A percentile compares a stretch with the other conserved stretches of the same genome.
phyloP scores from a whole-genome alignment of 306 rosid genomes.

The Cucurbita ficifolia region DNA sequence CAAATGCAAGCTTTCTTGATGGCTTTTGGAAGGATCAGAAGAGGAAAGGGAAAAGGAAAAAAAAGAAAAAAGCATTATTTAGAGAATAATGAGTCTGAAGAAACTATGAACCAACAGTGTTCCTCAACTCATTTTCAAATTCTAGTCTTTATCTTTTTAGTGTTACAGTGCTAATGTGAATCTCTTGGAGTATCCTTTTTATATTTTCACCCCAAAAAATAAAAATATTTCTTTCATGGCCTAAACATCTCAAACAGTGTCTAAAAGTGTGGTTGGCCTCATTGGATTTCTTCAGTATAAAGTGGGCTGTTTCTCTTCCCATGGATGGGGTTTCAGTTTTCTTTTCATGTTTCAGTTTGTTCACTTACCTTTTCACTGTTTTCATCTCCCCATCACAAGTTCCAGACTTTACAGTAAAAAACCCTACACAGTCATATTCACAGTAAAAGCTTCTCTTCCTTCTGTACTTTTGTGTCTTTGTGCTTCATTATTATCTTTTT shows the following conservation, averaged over 20 bases:
- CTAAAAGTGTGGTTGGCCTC: background rate
- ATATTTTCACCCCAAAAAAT: background rate
- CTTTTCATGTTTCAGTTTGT: background rate
- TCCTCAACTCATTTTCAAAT: slow-evolving; percentile 24
- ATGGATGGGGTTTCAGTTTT: background rate
- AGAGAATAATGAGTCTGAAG: background rate
- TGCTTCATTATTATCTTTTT: background rate
- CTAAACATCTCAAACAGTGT: slow-evolving; percentile 6
- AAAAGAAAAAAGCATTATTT: background rate
- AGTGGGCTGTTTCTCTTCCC: background rate
- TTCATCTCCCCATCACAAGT: background rate
- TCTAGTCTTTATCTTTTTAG: slow-evolving; percentile 36
- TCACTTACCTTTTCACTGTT: background rate
- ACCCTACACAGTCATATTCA: background rate
- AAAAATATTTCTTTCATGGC: background rate
- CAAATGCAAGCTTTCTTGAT: background rate
- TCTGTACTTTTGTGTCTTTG: background rate
- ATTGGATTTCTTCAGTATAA: background rate
- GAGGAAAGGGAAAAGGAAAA: background rate
- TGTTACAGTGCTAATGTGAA: slow-evolving; percentile 15
- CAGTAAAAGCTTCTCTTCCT: slow-evolving; percentile 6
- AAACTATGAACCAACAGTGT: slow-evolving; percentile 12
- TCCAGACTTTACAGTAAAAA: background rate
- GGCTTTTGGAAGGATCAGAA: background rate
- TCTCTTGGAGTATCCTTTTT: slow-evolving; percentile 11